Base-by-base conservation (phyloP, 2,329 filamentous ascomycete genomes). In the Coniochaeta sp. region DNA sequence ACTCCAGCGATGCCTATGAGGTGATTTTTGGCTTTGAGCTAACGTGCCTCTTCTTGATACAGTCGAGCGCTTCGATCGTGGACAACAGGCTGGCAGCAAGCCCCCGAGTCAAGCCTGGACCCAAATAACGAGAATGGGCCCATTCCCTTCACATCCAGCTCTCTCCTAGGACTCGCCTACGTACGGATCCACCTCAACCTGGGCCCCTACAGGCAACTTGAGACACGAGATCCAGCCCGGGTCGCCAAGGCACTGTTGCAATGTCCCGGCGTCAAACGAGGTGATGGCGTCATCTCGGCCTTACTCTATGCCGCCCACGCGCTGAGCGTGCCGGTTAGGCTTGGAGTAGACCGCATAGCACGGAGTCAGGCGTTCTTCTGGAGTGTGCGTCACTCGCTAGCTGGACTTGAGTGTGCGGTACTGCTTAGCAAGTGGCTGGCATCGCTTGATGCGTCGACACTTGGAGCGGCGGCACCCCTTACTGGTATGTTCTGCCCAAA, bases 341-440 rank as follows among this genome's bases (percentile, higher is more conserved):
- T 84, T 0, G 82, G 82, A 0, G 77, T 85, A 17, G 79, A 82
- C 58, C 76, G 79, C 16, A 81, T 84, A 0, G 80, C 80, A 0
- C 72, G 79, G 17, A 84, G 79, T 17, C 81, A 84, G 58, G 79
- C 81, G 0, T 81, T 82, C 52, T 79, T 83, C 56, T 84, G 81
- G 81, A 82, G 79, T 5, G 80, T 82, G 2, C 74, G 82, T n/a
- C 81, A 84, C 58, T 80, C 80, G 0, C 71, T 84, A 0, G 81
- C 79, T 4, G 79, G 78, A 1, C 71, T 85, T 0, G 82, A 85
- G 64, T 83, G 81, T 22, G 80, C 80, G 0, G 76, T 84, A 0
- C 69, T 85, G 2, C 68, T 84, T 0, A 79, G 79, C 16, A 84
- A 83, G 62, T 80, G 78, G 77, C 69, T 79, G n/a, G 43, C 43